phyloP scores from a whole-genome alignment of 2,329 filamentous ascomycete genomes.

The Colletotrichum eremochloae region DNA sequence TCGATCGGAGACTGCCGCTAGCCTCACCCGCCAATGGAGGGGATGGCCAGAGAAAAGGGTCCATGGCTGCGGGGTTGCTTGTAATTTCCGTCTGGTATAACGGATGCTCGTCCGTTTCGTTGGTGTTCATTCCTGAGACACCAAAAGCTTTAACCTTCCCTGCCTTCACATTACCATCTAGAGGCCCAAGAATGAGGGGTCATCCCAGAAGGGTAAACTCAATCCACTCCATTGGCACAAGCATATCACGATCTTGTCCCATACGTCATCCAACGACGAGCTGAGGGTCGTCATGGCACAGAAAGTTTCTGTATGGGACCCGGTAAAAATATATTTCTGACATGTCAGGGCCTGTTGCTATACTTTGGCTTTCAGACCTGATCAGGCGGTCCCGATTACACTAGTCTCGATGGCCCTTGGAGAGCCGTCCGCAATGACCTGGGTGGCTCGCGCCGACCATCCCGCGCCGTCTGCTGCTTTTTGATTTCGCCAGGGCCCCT shows the following conservation, averaged over 20 bases:
- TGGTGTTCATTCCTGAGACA: constrained; percentile 15
- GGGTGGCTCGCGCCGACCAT: constrained; percentile 1
- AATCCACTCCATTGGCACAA: constrained; percentile 21
- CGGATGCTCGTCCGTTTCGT: constrained; percentile 35
- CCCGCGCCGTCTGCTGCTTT: background rate
- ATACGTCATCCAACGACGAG: constrained; percentile 27
- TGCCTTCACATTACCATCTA: constrained; percentile 13
- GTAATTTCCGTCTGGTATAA: constrained; percentile 27
- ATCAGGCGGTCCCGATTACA: constrained; percentile 7
- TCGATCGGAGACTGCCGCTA: constrained; percentile 21
- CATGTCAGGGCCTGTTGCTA: constrained; percentile 17
- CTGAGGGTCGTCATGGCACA: constrained; percentile 25
- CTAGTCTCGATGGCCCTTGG: background rate
- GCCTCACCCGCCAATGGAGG: constrained; percentile 20
- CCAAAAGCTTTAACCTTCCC: constrained; percentile 19
- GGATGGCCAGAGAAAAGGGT: constrained; percentile 11
- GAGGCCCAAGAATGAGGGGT: constrained; percentile 30
- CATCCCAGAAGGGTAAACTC: constrained; percentile 26
- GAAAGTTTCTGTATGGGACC: constrained; percentile 14
- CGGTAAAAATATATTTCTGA: constrained; percentile 34
- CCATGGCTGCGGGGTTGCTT: constrained; percentile 16
- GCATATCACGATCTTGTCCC: constrained; percentile 18
- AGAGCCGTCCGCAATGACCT: background rate
- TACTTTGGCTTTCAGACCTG: constrained; percentile 9
- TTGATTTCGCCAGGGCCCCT: constrained; percentile 13